These are phyloP conservation scores for Asterionellopsis glacialis DNA, from an alignment of 108 stramenopile genomes.

Conservation along the genomic window DNA sequence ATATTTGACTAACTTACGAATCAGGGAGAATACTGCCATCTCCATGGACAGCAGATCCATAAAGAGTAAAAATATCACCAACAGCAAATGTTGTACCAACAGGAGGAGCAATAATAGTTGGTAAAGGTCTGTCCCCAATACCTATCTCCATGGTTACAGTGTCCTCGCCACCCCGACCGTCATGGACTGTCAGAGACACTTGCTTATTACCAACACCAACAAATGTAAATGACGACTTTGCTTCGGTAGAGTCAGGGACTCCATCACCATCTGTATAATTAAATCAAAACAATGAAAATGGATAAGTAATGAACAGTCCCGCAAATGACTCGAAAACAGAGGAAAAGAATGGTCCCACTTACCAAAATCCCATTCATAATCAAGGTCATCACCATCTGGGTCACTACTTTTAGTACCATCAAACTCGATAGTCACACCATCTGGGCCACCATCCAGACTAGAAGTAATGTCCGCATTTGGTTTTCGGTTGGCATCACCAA, in stretches of 20 bases:
- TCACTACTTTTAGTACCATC: conserved; percentile 13
- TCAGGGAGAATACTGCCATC: conserved; percentile 14
- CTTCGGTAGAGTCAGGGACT: no score
- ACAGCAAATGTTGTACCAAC: conserved; percentile 18
- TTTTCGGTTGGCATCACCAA: conserved; percentile 1
- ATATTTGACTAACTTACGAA: conserved; percentile 3
- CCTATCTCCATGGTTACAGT: not conserved
- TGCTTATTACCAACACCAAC: conserved; percentile 2
- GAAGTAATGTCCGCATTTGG: conserved; percentile 13
- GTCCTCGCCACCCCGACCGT: conserved; percentile 7
- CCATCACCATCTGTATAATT: no score
- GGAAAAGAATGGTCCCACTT: conserved; percentile 4
- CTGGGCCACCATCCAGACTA: not conserved
- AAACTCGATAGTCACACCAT: conserved; percentile 10
- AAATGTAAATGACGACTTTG: no score
- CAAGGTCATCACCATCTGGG: conserved; percentile 11
- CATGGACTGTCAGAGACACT: conserved; percentile 17
- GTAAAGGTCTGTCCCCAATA: conserved; percentile 13
- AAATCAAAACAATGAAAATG: no score
- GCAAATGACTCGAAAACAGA: no score
- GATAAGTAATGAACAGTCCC: no score
- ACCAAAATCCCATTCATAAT: conserved; percentile 22
- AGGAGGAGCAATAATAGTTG: conserved; percentile 8
- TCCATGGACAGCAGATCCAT: conserved; percentile 14
- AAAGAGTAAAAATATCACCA: conserved; percentile 17